phyloP scores from a whole-genome alignment of 148 eudicot genomes.

The Fagopyrum tataricum region DNA sequence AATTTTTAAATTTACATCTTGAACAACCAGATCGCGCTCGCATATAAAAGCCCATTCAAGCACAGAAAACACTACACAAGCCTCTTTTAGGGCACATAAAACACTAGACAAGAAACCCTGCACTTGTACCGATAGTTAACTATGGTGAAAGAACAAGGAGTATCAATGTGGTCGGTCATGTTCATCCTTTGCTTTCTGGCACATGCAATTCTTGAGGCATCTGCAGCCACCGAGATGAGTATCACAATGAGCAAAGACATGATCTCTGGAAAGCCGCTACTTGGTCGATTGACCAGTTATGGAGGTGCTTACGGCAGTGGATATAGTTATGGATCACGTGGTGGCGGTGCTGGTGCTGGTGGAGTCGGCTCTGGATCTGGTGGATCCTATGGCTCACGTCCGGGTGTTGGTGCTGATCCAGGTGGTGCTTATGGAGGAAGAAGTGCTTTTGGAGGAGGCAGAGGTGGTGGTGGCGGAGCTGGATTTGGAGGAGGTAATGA shows the following conservation, averaged over 20 bases:
- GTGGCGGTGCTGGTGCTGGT: neutral
- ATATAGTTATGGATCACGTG: neutral
- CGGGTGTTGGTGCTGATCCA: neutral
- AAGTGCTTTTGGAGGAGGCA: neutral
- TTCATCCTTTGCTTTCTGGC: neutral
- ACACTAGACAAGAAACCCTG: neutral
- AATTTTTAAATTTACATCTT: too few relatives aligned
- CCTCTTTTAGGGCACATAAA: neutral
- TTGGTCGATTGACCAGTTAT: neutral
- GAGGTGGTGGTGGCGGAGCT: neutral
- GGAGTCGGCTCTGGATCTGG: neutral
- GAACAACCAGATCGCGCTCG: neutral
- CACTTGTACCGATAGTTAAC: neutral
- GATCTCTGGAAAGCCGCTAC: neutral
- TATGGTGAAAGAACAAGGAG: neutral
- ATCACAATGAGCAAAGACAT: neutral
- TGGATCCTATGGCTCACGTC: neutral
- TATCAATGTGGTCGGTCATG: neutral
- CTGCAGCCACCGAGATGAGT: neutral
- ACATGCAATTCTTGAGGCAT: neutral
- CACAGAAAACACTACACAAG: neutral
- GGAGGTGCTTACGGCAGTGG: neutral
- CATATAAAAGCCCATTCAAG: neutral
- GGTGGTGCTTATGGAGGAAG: neutral
- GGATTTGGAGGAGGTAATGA: neutral